These are phyloP conservation scores for Vanderwaltozyma tropicalis DNA, from an alignment of 805 yeast species.

Conservation along the genomic window DNA sequence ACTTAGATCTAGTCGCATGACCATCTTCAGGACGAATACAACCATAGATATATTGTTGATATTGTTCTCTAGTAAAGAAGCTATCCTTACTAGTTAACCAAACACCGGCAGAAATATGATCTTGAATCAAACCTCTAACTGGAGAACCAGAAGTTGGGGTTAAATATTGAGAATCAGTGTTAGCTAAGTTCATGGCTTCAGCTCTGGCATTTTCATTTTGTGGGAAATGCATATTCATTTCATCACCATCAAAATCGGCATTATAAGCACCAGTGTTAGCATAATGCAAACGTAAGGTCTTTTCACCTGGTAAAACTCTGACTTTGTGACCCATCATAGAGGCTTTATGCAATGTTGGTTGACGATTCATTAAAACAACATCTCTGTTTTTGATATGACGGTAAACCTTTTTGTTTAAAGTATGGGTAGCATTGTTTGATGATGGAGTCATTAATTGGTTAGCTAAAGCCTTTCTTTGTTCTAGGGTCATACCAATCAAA, in stretches of 20 bases:
- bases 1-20: constrained; percentile 60
- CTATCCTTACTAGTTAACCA: constrained; percentile 93
- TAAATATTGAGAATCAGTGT: constrained; percentile 93
- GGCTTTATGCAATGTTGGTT: constrained; percentile 97
- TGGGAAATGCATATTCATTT: constrained; percentile 99
- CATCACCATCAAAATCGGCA: constrained; percentile 99
- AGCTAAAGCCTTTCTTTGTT: constrained; percentile 91
- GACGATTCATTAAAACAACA: constrained; percentile 96
- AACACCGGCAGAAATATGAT: constrained; percentile 97
- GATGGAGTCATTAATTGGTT: constrained; percentile 89
- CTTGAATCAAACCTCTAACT: constrained; percentile 96
- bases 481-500: constrained; percentile 77
- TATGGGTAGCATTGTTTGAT: constrained; percentile 42
- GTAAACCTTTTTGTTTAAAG: constrained; percentile 81
- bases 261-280: constrained; percentile 99
- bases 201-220: constrained; percentile 96
- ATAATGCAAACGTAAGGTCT: constrained; percentile 90
- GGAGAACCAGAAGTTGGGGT: constrained; percentile 99
- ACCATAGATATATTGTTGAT: constrained; percentile 89
- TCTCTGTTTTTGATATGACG: constrained; percentile 93
- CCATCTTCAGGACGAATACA: constrained; percentile 97
- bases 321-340: constrained; percentile 99
- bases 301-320: constrained; percentile 92
- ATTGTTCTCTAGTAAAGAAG: constrained; percentile 80
- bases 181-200: constrained; percentile 89